phyloP scores from a whole-genome alignment of 2,329 filamentous ascomycete species.

The Fusarium sp. region DNA sequence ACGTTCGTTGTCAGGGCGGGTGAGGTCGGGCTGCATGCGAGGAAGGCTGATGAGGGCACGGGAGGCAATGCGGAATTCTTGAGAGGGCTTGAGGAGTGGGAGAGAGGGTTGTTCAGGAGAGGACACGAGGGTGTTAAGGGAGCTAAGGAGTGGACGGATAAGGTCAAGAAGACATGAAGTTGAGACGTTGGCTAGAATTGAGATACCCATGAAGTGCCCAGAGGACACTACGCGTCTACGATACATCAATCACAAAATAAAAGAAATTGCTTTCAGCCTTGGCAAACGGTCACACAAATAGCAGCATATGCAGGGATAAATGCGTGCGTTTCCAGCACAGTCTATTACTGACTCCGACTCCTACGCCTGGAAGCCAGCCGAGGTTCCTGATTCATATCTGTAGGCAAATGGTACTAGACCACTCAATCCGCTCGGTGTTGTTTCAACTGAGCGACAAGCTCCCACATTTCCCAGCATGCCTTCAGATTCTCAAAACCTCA shows the following conservation, averaged over 20 bases:
- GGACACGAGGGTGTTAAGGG: constrained; percentile 80
- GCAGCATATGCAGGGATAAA: constrained; percentile 31
- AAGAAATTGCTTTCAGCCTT: not conserved
- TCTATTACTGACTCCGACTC: constrained; percentile 46
- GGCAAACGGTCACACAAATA: not conserved
- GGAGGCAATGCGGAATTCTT: constrained; percentile 81
- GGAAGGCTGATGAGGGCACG: constrained; percentile 78
- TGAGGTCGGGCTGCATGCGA: constrained; percentile 88
- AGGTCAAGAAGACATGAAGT: constrained; percentile 56
- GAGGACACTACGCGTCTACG: constrained; percentile 31
- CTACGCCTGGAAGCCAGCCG: constrained; percentile 47
- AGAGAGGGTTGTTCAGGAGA: constrained; percentile 80
- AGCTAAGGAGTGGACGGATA: constrained; percentile 77
- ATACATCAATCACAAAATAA: constrained; percentile 5
- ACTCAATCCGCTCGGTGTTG: constrained; percentile 45
- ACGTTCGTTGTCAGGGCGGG: constrained; percentile 85
- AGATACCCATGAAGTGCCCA: constrained; percentile 43
- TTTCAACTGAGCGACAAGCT: constrained; percentile 47
- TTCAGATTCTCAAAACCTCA: constrained; percentile 35
- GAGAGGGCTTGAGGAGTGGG: constrained; percentile 88
- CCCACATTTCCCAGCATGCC: constrained; percentile 39
- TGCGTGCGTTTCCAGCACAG: constrained; percentile 48
- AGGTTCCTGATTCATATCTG: constrained; percentile 38
- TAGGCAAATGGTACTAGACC: constrained; percentile 47
- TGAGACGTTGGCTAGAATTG: constrained; percentile 2